A percentile compares a stretch with the other conserved stretches of the same genome.
These are phyloP conservation scores for Solanum hybrid DNA, from an alignment of 305 asterid species.

Conservation along the genomic window DNA sequence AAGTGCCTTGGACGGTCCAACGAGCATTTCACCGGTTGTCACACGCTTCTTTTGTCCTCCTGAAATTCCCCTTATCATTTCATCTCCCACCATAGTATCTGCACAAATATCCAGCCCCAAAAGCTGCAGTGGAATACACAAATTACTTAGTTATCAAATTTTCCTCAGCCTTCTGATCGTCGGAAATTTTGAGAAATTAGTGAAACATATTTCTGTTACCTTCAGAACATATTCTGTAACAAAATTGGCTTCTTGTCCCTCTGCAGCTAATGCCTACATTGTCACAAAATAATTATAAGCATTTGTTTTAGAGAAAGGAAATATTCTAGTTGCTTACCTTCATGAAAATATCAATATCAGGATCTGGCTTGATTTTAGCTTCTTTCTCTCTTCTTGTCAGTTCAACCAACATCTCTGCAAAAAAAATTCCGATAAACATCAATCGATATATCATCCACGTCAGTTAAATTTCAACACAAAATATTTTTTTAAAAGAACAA, in stretches of 20 bases:
- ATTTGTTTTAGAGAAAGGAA: background rate
- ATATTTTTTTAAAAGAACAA: background rate
- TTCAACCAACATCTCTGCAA: slow-evolving; percentile 34
- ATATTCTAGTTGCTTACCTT: slow-evolving; percentile 24
- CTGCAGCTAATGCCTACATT: slow-evolving; percentile 49
- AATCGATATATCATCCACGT: background rate
- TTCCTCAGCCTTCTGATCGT: background rate
- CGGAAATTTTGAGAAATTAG: background rate
- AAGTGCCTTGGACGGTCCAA: background rate
- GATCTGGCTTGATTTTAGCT: slow-evolving; percentile 44
- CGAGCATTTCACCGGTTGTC: background rate
- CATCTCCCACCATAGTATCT: slow-evolving; percentile 19
- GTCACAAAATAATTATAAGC: background rate
- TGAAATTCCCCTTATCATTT: slow-evolving; percentile 15
- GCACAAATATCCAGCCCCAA: slow-evolving; percentile 13
- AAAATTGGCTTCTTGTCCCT: slow-evolving; percentile 49
- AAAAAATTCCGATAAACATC: background rate
- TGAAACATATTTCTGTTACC: slow-evolving; percentile 15
- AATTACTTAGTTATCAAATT: background rate
- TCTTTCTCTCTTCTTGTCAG: slow-evolving; percentile 43
- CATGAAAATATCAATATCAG: slow-evolving; percentile 49
- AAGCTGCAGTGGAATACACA: background rate
- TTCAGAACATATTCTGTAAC: slow-evolving; percentile 46
- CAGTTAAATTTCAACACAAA: background rate
- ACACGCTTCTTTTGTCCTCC: slow-evolving; percentile 7